phyloP scores from a whole-genome alignment of 139 green algal species.

The Asterochloris sp. region DNA sequence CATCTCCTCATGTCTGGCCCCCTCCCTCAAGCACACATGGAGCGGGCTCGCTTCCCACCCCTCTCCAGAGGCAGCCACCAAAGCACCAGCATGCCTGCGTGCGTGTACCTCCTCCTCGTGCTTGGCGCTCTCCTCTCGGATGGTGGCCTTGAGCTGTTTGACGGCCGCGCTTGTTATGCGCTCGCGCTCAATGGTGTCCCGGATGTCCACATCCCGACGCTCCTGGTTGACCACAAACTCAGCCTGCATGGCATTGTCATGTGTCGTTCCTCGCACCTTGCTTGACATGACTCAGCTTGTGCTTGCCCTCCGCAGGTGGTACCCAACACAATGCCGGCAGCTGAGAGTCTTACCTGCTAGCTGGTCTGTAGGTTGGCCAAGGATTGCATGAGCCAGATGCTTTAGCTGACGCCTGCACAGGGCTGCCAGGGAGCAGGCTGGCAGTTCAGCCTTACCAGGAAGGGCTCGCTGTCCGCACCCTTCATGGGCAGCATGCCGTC shows the following conservation, averaged over 20 bases:
- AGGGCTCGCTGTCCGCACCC: neutral
- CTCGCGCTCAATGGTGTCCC: constrained; percentile 63
- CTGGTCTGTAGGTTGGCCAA: too few species aligned
- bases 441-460: neutral
- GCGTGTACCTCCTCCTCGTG: constrained; percentile 65
- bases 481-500: neutral
- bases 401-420: neutral
- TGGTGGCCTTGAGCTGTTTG: constrained; percentile 50
- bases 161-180: constrained; percentile 53
- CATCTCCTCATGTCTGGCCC: too few species aligned
- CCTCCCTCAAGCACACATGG: too few species aligned
- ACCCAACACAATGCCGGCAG: too few species aligned
- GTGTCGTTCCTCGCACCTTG: too few species aligned
- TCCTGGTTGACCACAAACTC: constrained; percentile 57
- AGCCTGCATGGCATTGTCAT: neutral
- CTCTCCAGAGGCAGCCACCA: constrained; percentile 42
- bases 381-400: too few species aligned
- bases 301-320: too few species aligned
- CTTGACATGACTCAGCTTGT: too few species aligned
- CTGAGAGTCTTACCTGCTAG: too few species aligned
- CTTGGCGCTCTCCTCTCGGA: constrained; percentile 61
- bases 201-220: constrained; percentile 46
- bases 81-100: neutral
- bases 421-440: neutral
- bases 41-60: constrained; percentile 19